These are phyloP conservation scores for Ceratonia siliqua DNA, from an alignment of 306 rosid genomes.

Conservation along the genomic window DNA sequence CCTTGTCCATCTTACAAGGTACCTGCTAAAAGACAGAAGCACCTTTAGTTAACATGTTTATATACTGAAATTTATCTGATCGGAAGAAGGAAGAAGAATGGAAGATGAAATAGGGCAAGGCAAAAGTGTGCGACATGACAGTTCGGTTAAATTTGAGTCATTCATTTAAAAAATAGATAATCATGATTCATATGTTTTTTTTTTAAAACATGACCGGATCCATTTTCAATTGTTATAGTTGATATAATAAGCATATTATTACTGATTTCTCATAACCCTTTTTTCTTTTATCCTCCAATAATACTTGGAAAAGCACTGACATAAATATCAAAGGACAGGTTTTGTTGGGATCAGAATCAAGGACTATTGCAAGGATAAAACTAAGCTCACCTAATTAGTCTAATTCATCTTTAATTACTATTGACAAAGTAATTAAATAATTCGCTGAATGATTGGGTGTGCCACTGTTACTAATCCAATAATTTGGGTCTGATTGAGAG, in stretches of 20 bases:
- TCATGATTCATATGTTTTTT: too few relatives aligned
- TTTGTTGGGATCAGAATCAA: constrained; percentile 42
- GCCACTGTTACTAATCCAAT: constrained; percentile 37
- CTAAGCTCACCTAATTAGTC: constrained; percentile 18
- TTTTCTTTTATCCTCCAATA: constrained; percentile 40
- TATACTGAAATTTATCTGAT: not conserved
- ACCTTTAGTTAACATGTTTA: not conserved
- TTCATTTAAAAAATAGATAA: not conserved
- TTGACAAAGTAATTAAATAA: constrained; percentile 21
- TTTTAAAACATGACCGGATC: too few relatives aligned
- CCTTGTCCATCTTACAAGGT: too few relatives aligned
- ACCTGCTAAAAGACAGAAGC: too few relatives aligned
- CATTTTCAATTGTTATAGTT: constrained; percentile 18
- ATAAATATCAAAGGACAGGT: constrained; percentile 38
- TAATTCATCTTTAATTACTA: constrained; percentile 27
- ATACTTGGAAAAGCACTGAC: constrained; percentile 40
- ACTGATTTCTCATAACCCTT: constrained; percentile 31
- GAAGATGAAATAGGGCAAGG: not conserved
- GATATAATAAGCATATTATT: constrained; percentile 24
- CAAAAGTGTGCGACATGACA: too few relatives aligned
- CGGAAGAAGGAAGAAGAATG: not conserved
- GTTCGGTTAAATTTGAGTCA: too few relatives aligned
- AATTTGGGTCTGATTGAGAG: constrained; percentile 38
- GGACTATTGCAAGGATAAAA: constrained; percentile 29
- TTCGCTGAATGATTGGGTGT: constrained; percentile 34